Percentiles rank a stretch among this genome's conserved stretches.
phyloP scores from a whole-genome alignment of 2,329 filamentous ascomycete species.

The Ilyonectria destructans region DNA sequence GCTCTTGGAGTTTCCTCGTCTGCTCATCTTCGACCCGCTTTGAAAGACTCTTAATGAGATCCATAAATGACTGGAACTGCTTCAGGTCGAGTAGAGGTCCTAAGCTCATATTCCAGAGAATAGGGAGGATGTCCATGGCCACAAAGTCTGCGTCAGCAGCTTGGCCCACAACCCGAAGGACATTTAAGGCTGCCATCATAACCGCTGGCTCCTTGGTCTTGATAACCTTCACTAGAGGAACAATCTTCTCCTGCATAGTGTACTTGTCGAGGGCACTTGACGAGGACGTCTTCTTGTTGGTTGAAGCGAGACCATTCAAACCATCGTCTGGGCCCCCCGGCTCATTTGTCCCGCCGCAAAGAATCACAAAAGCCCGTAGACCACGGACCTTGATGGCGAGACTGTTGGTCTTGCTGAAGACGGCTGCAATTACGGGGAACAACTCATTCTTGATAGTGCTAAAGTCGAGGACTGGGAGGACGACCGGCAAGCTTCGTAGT shows the following conservation, averaged over 20 bases:
- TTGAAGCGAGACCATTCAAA: conserved; percentile 78
- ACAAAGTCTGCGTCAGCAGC: conserved; percentile 92
- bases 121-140: conserved; percentile 90
- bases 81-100: conserved; percentile 90
- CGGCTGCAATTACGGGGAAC: conserved; percentile 90
- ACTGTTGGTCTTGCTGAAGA: conserved; percentile 94
- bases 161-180: conserved; percentile 86
- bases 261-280: conserved; percentile 94
- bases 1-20: conserved; percentile 87
- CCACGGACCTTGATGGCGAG: conserved; percentile 95
- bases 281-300: conserved; percentile 75
- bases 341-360: conserved; percentile 84
- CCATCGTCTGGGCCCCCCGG: conserved; percentile 74
- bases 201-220: conserved; percentile 98
- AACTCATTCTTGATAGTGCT: conserved; percentile 97
- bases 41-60: conserved; percentile 86
- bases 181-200: conserved; percentile 92
- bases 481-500: conserved; percentile 81
- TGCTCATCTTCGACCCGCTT: conserved; percentile 90
- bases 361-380: conserved; percentile 88
- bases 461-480: conserved; percentile 94
- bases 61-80: conserved; percentile 93
- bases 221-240: conserved; percentile 91
- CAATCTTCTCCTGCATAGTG: conserved; percentile 97
- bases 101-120: conserved; percentile 92